These are phyloP conservation scores for Botryotinia convoluta DNA, from an alignment of 2,329 filamentous ascomycete species.

Conservation along the genomic window DNA sequence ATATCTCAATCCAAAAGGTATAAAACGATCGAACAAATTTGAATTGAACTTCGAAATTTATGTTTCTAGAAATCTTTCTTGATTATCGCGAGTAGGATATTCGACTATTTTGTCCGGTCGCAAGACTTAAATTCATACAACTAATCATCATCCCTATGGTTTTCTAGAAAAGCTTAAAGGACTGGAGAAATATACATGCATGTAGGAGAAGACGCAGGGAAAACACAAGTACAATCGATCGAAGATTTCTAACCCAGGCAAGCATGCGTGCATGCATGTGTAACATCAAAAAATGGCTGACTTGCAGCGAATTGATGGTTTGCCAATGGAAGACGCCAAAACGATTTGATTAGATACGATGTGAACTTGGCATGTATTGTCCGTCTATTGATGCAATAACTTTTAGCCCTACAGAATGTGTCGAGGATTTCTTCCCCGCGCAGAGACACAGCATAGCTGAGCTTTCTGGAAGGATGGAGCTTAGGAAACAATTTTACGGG, in stretches of 20 bases:
- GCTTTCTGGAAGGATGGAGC: background rate
- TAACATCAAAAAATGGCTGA: background rate
- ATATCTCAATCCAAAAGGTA: background rate
- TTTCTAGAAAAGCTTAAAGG: background rate
- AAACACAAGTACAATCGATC: background rate
- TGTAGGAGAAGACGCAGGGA: background rate
- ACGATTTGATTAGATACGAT: background rate
- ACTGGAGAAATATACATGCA: background rate
- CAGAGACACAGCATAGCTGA: background rate
- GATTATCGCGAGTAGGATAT: background rate
- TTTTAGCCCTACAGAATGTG: background rate
- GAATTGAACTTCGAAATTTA: background rate
- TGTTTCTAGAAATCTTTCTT: background rate
- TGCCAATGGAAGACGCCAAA: background rate
- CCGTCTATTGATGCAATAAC: background rate
- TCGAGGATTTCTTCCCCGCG: background rate
- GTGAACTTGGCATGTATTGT: background rate
- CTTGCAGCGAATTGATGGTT: background rate
- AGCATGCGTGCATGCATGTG: background rate
- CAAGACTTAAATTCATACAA: background rate
- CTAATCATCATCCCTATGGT: background rate
- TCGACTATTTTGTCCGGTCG: background rate
- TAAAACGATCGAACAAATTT: background rate
- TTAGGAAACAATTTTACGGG: background rate
- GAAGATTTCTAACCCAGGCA: background rate